phyloP scores from a whole-genome alignment of 352 stramenopile genomes.

The Phytophthora constricta region DNA sequence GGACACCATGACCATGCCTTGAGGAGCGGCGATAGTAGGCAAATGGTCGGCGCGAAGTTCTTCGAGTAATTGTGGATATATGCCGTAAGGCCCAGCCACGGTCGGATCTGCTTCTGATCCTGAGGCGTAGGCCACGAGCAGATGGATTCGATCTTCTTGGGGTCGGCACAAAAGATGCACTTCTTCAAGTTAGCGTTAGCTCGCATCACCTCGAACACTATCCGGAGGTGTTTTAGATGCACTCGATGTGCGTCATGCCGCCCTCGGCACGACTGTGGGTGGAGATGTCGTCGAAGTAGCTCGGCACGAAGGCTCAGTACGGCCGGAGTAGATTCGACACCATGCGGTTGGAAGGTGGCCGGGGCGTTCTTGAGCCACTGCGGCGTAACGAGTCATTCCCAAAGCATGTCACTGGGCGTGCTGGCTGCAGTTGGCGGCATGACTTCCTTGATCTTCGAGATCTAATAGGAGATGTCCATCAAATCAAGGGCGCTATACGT shows the following conservation, averaged over 20 bases:
- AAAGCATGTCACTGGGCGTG: slow-evolving; percentile 7
- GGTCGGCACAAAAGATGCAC: slow-evolving; percentile 6
- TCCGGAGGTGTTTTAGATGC: slow-evolving; percentile 4
- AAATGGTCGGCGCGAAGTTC: slow-evolving; percentile 8
- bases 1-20: slow-evolving; percentile 13
- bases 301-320: slow-evolving; percentile 7
- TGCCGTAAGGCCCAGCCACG: not conserved
- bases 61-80: no score
- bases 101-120: not conserved
- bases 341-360: slow-evolving; percentile 7
- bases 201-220: slow-evolving; percentile 10
- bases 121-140: not conserved
- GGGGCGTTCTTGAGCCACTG: not conserved
- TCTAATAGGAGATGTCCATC: slow-evolving; percentile 35
- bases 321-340: slow-evolving; percentile 3
- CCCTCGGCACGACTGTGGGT: not conserved
- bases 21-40: no score
- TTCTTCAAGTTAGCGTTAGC: not conserved
- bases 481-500: slow-evolving; percentile 40
- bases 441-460: slow-evolving; percentile 16
- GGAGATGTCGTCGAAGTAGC: slow-evolving; percentile 15
- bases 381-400: not conserved
- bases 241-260: not conserved
- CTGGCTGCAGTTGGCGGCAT: slow-evolving; percentile 24
- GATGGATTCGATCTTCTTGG: slow-evolving; percentile 18